Conservation (phyloP, 176 grass and related monocot species). For the Musa schizocarpa region DNA sequence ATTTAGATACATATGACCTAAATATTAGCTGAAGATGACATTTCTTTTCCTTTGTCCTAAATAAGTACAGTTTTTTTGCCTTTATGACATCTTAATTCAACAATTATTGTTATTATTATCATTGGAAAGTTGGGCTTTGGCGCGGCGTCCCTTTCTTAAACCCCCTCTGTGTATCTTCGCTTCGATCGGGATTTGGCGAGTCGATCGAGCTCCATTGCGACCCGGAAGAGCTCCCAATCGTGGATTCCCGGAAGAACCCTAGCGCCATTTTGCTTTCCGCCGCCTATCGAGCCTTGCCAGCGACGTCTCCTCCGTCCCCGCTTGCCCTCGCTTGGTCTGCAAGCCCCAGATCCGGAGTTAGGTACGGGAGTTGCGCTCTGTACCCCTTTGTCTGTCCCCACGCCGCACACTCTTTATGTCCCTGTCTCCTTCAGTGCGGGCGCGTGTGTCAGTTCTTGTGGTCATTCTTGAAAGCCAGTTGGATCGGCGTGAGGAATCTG, state of each 20-base stretch:
- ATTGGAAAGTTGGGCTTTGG: slow-evolving; percentile 18
- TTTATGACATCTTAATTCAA: neutral
- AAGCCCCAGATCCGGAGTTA: slow-evolving; percentile 25
- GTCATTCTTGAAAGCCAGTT: neutral
- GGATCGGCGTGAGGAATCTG: neutral
- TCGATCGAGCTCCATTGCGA: no score
- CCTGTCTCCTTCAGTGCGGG: neutral
- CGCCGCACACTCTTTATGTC: slow-evolving; percentile 1
- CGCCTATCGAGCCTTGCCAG: neutral
- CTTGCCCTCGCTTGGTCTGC: slow-evolving; percentile 2
- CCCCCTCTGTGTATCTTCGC: neutral
- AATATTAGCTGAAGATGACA: no score
- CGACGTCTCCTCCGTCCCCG: neutral
- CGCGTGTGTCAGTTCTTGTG: slow-evolving; percentile 6
- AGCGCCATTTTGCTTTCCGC: neutral
- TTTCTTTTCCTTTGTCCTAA: no score
- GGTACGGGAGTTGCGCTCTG: neutral
- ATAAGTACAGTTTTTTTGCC: no score
- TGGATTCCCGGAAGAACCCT: neutral
- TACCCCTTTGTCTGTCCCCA: neutral
- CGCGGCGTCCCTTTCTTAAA: slow-evolving; percentile 17
- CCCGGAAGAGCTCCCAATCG: neutral
- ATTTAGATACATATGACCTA: no score
- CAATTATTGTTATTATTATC: neutral
- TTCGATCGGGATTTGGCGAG: neutral